These are phyloP conservation scores for Trichoderma cornu-damae DNA, from an alignment of 2,329 filamentous ascomycete genomes.

Conservation along the genomic window DNA sequence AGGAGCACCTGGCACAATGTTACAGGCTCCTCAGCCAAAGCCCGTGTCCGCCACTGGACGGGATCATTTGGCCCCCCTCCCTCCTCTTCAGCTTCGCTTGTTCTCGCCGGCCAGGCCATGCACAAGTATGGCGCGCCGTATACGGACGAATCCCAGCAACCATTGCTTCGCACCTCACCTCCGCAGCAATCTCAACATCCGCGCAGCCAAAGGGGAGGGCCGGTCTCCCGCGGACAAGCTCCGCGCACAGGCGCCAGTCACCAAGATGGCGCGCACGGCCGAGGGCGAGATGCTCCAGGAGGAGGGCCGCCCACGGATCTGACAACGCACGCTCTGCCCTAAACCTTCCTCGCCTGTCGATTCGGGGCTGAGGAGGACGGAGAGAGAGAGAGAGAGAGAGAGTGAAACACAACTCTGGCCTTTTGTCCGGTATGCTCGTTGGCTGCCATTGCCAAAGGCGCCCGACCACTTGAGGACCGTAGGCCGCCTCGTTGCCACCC, in stretches of 20 bases:
- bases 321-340: neutral
- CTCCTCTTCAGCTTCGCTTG: neutral
- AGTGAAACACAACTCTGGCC: neutral
- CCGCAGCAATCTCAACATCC: constrained; percentile 2
- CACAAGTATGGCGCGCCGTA: no score
- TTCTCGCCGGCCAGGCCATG: neutral
- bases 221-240: neutral
- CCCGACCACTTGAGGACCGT: neutral
- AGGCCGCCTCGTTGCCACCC: constrained; percentile 4
- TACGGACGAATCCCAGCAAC: constrained; percentile 2
- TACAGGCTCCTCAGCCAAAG: constrained; percentile 16
- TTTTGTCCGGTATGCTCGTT: no score
- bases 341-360: neutral
- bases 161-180: neutral
- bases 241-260: neutral
- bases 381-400: neutral
- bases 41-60: constrained; percentile 9
- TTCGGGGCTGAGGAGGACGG: no score
- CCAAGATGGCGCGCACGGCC: neutral
- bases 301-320: neutral
- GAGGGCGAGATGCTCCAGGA: neutral
- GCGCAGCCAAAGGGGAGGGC: neutral
- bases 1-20: constrained; percentile 12
- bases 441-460: neutral
- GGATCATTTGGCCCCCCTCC: neutral